phyloP scores from a whole-genome alignment of 2,329 filamentous ascomycete genomes.

The Ilyonectria sp. region DNA sequence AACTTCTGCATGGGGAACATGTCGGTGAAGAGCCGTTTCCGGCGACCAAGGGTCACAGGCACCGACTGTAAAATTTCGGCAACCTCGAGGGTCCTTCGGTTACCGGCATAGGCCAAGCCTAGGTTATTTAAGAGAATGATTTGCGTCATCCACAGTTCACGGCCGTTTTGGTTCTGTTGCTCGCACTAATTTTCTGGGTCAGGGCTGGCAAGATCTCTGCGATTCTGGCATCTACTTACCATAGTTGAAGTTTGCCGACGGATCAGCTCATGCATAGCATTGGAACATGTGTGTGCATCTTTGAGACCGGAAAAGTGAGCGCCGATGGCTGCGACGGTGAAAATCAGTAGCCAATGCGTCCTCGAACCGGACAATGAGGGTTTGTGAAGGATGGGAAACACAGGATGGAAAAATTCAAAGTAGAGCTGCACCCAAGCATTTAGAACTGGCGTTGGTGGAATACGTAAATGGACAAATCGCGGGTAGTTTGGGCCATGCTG shows the following conservation, averaged over 20 bases:
- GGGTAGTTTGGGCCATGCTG: background rate
- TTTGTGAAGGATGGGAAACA: conserved; percentile 13
- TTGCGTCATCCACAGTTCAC: conserved; percentile 15
- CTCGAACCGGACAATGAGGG: background rate
- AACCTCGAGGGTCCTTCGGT: conserved; percentile 7
- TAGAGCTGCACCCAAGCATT: conserved; percentile 6
- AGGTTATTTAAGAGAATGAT: background rate
- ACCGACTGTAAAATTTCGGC: conserved; percentile 14
- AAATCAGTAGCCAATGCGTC: conserved; percentile 2
- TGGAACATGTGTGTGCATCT: background rate
- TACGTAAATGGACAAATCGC: background rate
- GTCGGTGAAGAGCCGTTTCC: conserved; percentile 12
- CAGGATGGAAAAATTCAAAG: conserved; percentile 7
- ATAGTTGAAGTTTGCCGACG: background rate
- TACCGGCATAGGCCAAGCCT: conserved; percentile 6
- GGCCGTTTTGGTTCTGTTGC: conserved; percentile 8
- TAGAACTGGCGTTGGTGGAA: conserved; percentile 1
- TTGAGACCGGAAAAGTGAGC: conserved; percentile 3
- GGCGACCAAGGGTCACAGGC: background rate
- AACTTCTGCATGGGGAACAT: conserved; percentile 11
- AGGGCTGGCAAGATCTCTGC: background rate
- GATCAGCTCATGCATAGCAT: conserved; percentile 8
- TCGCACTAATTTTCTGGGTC: conserved; percentile 1
- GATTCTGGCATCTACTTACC: background rate
- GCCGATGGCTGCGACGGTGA: conserved; percentile 5